Conservation (phyloP, 2,329 filamentous ascomycete genomes). For the Colletotrichum cereale region DNA sequence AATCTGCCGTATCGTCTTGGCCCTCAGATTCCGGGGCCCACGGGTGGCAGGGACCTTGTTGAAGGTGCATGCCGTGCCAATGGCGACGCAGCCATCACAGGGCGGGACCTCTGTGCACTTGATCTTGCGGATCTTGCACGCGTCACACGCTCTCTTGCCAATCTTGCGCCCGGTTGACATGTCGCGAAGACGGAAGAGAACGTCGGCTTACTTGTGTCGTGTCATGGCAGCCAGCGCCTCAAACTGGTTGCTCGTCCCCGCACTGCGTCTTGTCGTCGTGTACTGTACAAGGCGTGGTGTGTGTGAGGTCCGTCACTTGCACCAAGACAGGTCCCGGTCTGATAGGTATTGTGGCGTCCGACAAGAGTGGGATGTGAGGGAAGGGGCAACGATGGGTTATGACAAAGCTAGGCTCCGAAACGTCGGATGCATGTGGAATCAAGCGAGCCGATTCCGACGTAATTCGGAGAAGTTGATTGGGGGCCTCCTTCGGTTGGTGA, state of each 20-base stretch:
- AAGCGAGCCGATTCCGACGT: slow-evolving; percentile 3
- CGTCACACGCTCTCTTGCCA: slow-evolving; percentile 61
- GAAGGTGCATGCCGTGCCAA: slow-evolving; percentile 64
- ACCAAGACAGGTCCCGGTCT: slow-evolving; percentile 12
- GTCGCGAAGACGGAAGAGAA: slow-evolving; percentile 35
- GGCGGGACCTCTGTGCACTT: slow-evolving; percentile 62
- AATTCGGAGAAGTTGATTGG: slow-evolving; percentile 1
- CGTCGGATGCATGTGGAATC: slow-evolving; percentile 17
- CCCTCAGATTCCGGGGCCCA: slow-evolving; percentile 60
- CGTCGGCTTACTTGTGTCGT: slow-evolving; percentile 24
- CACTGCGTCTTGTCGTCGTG: neutral
- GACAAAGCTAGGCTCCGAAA: slow-evolving; percentile 25
- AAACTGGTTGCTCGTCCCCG: neutral
- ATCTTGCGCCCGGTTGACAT: slow-evolving; percentile 47
- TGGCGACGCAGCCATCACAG: slow-evolving; percentile 58
- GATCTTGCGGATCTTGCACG: slow-evolving; percentile 66
- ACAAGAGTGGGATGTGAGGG: neutral
- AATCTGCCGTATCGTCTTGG: slow-evolving; percentile 59
- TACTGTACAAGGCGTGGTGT: neutral
- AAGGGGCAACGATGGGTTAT: slow-evolving; percentile 13
- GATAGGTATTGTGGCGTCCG: no score
- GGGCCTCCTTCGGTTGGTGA: neutral
- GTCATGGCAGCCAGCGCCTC: slow-evolving; percentile 30
- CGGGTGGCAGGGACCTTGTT: slow-evolving; percentile 57
- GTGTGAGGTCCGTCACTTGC: slow-evolving; percentile 8